Conservation (phyloP, 495 filamentous ascomycete species). For the Aspergillus saccharolyticus region DNA sequence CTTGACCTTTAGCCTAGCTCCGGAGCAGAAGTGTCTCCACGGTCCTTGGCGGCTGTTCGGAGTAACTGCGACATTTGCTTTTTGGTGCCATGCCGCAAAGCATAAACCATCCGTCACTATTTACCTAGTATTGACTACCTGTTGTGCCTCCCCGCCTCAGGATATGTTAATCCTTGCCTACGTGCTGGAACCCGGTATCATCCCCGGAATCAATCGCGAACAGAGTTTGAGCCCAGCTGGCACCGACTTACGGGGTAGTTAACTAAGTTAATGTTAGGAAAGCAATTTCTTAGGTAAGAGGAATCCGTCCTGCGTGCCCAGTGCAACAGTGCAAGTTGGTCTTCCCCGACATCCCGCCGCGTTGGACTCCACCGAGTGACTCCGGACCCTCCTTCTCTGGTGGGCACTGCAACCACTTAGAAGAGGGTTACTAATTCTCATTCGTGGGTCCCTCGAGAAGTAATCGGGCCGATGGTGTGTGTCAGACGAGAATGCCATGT, state of each 20-base stretch:
- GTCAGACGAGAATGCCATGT: conserved; percentile 7
- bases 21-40: background rate
- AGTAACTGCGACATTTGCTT: background rate
- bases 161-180: no score
- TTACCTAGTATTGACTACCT: no score
- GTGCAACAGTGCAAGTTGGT: background rate
- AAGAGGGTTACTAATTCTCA: background rate
- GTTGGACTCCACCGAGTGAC: background rate
- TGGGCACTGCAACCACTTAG: background rate
- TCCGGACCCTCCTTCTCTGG: background rate
- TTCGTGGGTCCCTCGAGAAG: conserved; percentile 2
- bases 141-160: no score
- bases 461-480: conserved; percentile 7
- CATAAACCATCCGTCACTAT: no score
- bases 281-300: conserved; percentile 1
- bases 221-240: background rate
- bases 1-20: background rate
- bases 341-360: background rate
- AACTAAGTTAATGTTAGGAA: no score
- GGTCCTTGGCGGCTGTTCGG: background rate
- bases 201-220: background rate
- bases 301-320: background rate
- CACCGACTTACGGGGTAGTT: conserved; percentile 1
- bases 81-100: no score
- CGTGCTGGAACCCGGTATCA: background rate